Evolutionary conservation across 345 rosid genomes (phyloP).

Genomic region (Dipteronia sinensis): DNA sequence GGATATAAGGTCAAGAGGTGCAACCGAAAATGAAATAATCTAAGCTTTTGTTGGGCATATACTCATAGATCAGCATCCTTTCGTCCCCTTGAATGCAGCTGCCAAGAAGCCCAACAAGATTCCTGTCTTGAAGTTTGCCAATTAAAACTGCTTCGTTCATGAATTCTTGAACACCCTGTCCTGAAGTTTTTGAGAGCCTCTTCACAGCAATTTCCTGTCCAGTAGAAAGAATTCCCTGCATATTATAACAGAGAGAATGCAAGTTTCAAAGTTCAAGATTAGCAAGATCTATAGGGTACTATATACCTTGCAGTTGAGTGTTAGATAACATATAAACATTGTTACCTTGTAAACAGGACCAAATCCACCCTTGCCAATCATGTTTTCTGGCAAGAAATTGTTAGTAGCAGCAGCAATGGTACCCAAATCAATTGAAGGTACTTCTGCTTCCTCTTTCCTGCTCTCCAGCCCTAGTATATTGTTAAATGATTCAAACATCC

Average conservation of each 20-base stretch:
- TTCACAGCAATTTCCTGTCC: no score
- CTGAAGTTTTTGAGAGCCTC: no score
- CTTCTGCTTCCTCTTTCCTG: not conserved
- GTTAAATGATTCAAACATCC: no score
- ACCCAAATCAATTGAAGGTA: conserved; percentile 30
- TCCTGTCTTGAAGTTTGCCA: conserved; percentile 48
- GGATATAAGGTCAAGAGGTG: not conserved
- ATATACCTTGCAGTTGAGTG: no score
- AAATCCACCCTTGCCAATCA: conserved; percentile 45
- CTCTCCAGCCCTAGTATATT: no score
- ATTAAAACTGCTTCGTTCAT: conserved; percentile 37
- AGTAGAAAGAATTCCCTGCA: no score
- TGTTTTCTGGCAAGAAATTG: conserved; percentile 31
- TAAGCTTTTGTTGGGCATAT: conserved; percentile 37
- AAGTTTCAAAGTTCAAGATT: no score
- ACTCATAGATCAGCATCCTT: conserved; percentile 38
- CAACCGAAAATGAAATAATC: conserved; percentile 40
- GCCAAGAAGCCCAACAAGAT: conserved; percentile 44
- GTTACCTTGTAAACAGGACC: conserved; percentile 37
- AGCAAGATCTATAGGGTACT: no score
- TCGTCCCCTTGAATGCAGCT: conserved; percentile 38
- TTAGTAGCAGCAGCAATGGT: conserved; percentile 37
- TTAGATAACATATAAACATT: no score
- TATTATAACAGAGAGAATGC: no score
- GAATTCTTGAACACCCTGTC: conserved; percentile 23